These are phyloP conservation scores for Malania oleifera DNA, from an alignment of 164 flowering plant genomes.

Conservation along the genomic window DNA sequence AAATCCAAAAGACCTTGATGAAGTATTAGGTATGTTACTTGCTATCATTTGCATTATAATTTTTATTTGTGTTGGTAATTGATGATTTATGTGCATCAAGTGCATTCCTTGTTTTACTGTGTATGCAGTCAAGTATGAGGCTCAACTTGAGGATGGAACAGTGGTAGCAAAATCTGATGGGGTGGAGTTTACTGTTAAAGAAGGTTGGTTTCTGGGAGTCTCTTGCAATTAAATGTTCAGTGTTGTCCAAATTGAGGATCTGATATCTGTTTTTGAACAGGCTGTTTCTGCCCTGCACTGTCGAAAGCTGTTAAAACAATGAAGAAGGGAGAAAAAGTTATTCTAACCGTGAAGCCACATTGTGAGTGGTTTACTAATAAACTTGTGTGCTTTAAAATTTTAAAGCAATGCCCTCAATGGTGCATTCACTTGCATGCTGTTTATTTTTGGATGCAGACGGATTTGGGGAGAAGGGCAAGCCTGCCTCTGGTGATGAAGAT, in stretches of 20 bases:
- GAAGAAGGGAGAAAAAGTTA: conserved; percentile 90
- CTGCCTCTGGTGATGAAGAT: conserved; percentile 51
- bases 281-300: conserved; percentile 81
- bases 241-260: not conserved
- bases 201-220: conserved; percentile 36
- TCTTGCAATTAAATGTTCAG: not conserved
- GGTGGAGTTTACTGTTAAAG: conserved; percentile 71
- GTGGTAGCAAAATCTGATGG: conserved; percentile 67
- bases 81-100: not conserved
- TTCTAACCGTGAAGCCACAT: conserved; percentile 82
- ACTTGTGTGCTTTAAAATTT: too few relatives aligned
- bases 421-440: too few relatives aligned
- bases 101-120: not conserved
- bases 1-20: conserved; percentile 93
- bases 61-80: not conserved
- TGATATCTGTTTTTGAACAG: conserved; percentile 23
- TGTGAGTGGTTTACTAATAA: conserved; percentile 37
- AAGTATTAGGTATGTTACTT: conserved; percentile 61
- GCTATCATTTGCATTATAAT: not conserved
- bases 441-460: conserved; percentile 50
- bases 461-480: conserved; percentile 80
- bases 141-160: conserved; percentile 78
- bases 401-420: too few relatives aligned
- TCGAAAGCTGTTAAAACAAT: conserved; percentile 83
- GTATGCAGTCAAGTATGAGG: conserved; percentile 76